Base-by-base conservation (phyloP, 441 rosid species). In the Bocquillonia castaneifolia region DNA sequence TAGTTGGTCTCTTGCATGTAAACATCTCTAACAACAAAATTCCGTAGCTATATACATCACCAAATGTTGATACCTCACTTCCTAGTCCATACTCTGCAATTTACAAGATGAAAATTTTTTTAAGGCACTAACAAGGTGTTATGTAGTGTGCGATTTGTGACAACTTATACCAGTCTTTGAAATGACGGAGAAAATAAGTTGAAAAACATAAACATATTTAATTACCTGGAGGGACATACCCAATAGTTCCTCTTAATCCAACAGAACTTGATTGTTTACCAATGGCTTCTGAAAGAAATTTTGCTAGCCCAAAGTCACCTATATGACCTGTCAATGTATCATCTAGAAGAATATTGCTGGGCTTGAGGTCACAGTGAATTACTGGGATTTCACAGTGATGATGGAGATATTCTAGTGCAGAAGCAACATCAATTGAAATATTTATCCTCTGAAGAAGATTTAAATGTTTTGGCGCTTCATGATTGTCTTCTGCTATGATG, bases 11-110 rank as follows among this genome's bases (percentile, higher is more conserved):
- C 32, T 61, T 73, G 20, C 72, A 37, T 0, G 72, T 69, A 26
- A 73, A 45, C 62, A 73, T 65, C 63, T 76, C 78, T 28, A 76
- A 23, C 60, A 77, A 53, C 34, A 77, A 29, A 17, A 77, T 60
- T 1, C 80, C 78, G 9, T 67, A 74, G 63, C 80, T 68, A 26
- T 74, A 77, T 3, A 71, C 36, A 57, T 76, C 78, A 29, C 83
- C 77, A 29, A 12, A 39, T 8, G 51, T 56, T 1, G 78, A 73
- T 2, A 53, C 72, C 6, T 36, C 64, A 7, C 59, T 51, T 40
- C 58, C 25, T 5, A n/a, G 5, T 15, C 74, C 65, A 45, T 74
- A 63, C 53, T 70, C 76, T 59, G 59, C 60, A 28, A 3, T 26
- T 40, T 36, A 22, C 0, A 32, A n/a, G n/a, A n/a, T n/a, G n/a